Evolutionary conservation across 176 grass and related monocot genomes (phyloP), one percentile per base, ranked within the genome.

Genomic region (Leersia perrieri): DNA sequence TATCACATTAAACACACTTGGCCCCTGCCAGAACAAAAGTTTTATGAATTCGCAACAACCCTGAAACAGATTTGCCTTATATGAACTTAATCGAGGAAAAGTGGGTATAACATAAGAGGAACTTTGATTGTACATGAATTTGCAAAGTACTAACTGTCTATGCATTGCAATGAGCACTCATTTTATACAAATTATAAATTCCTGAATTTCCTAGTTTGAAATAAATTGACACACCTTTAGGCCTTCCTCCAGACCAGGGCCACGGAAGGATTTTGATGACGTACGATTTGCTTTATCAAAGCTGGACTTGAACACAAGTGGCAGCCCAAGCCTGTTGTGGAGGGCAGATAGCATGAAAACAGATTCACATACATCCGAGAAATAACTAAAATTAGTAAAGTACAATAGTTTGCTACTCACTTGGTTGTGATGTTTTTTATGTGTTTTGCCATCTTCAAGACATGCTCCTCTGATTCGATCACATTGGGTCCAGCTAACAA

Each of bases 271-370:
- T 71, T 92, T 94, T 13, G 88, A 94, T 13, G 95, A 98, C 57
- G 95, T 98, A 63, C 92, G 95, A 45, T 98, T 98, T 70, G 95
- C 95, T 81, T 97, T 98, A 66, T 98, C 95, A 79, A 98, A 98
- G 77, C 95, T 98, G 22, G 87, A 94, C 78, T 98, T 98, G 83
- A 98, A 98, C 65, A 98, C 92, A 38, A 98, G 85, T 34, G 88
- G 92, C 63, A 98, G 73, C 22, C 95, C 92, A 60, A 98, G 88
- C 81, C 95, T 98, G 78, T 39, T 25, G 63, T 42, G 31, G 40
- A 35, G n/a, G 80, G 84, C 0, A 29, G 29, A 65, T 7, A 82
- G 69, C 42, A n/a, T 11, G n/a, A 81, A 38, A 81, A 38, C 26
- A 36, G 36, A 11, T 74, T 53, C 49, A 53, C 32, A n/a, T 51